A percentile compares a stretch with the other conserved stretches of the same genome.
These are phyloP conservation scores for Flammula alnicola DNA, from an alignment of 1,284 basidiomycete genomes.

Conservation along the genomic window DNA sequence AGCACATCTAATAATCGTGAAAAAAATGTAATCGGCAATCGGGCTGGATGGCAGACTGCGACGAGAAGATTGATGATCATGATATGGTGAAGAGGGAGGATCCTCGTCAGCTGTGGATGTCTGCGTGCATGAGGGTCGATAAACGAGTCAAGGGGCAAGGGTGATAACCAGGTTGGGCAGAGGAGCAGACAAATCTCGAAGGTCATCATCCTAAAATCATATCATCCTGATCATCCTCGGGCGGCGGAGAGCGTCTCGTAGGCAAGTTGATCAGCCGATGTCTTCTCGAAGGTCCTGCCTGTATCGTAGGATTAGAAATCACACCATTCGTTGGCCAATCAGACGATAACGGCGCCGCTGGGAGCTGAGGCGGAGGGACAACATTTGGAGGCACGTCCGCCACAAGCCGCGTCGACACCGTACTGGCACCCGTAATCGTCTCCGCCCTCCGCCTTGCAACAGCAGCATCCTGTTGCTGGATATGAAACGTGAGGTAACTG, in stretches of 20 bases:
- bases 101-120: too few relatives aligned
- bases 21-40: not conserved
- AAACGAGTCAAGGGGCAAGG: too few relatives aligned
- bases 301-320: not conserved
- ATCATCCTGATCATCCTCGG: slow-evolving; percentile 21
- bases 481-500: slow-evolving; percentile 23
- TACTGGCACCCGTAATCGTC: slow-evolving; percentile 21
- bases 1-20: slow-evolving; percentile 4
- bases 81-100: too few relatives aligned
- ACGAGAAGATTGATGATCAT: not conserved
- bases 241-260: slow-evolving; percentile 4
- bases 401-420: not conserved
- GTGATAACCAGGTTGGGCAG: too few relatives aligned
- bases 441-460: slow-evolving; percentile 19
- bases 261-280: slow-evolving; percentile 6
- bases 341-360: not conserved
- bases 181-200: too few relatives aligned
- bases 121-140: too few relatives aligned
- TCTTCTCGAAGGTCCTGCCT: slow-evolving; percentile 10
- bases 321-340: slow-evolving; percentile 16
- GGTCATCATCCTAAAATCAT: slow-evolving; percentile 28
- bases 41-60: too few relatives aligned
- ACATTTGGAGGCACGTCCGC: slow-evolving; percentile 13
- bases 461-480: slow-evolving; percentile 9
- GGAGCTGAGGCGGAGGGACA: slow-evolving; percentile 5